A percentile compares a stretch with the other conserved stretches of the same genome.
Evolutionary conservation across 2,329 filamentous ascomycete species (phyloP).

Genomic region (Neoascochyta sp.): DNA sequence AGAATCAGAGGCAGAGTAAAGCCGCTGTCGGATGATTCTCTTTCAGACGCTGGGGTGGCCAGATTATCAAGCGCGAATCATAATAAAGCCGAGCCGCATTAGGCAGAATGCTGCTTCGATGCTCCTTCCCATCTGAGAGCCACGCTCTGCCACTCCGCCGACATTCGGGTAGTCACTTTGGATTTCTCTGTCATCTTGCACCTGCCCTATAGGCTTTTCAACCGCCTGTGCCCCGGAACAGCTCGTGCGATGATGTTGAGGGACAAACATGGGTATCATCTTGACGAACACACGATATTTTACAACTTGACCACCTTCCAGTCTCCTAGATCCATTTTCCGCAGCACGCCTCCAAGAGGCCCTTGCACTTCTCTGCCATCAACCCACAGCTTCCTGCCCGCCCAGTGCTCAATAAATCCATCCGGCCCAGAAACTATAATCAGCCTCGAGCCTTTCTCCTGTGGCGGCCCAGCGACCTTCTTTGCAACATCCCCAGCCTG

Average conservation of each 20-base stretch:
- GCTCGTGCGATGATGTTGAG: slow-evolving; percentile 7
- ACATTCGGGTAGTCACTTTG: too few relatives aligned
- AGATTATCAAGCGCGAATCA: too few relatives aligned
- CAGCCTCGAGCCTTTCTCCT: slow-evolving; percentile 54
- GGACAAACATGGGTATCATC: slow-evolving; percentile 7
- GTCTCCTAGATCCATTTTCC: slow-evolving; percentile 54
- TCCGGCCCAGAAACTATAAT: slow-evolving; percentile 88
- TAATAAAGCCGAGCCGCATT: too few relatives aligned
- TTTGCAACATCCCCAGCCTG: slow-evolving; percentile 37
- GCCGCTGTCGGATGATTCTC: too few relatives aligned
- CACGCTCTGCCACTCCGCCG: too few relatives aligned
- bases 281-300: slow-evolving; percentile 11
- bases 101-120: too few relatives aligned
- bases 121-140: too few relatives aligned
- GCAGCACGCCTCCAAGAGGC: slow-evolving; percentile 64
- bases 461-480: slow-evolving; percentile 13
- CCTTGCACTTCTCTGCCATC: slow-evolving; percentile 73
- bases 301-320: slow-evolving; percentile 60
- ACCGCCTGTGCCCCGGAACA: too few relatives aligned
- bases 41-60: too few relatives aligned
- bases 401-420: slow-evolving; percentile 78
- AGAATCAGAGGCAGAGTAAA: too few relatives aligned
- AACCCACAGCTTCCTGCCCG: slow-evolving; percentile 74
- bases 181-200: too few relatives aligned
- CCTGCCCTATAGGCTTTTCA: too few relatives aligned